Base-by-base conservation (phyloP, 2,329 filamentous ascomycete species). In the Calonectria naviculata region DNA sequence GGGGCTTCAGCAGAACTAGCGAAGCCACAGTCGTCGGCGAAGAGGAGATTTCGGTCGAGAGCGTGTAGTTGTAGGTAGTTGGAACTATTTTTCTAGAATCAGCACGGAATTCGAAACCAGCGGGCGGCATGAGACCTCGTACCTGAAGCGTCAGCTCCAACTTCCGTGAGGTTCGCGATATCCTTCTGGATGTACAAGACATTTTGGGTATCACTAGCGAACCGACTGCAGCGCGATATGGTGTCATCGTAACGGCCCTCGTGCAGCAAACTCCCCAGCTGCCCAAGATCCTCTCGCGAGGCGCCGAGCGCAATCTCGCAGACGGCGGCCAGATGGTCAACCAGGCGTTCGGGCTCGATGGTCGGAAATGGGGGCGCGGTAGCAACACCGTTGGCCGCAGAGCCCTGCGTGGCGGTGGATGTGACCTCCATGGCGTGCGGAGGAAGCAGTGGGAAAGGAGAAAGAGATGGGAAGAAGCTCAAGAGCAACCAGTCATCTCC, bases 101-200 rank as follows among this genome's bases (percentile, higher is more conserved):
- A 75, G 70, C 70, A 74, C 24, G 13, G 19, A 70, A 31, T 44
- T 34, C 21, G 26, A 29, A 9, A 60, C 24, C 17, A 44, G 9
- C 21, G 28, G 24, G 47, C 10, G 19, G 19, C 21, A 10, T 29
- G 36, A 15, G 28, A 19, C 34, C 47, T 76, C 87, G 74, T 81
- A 89, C 87, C 81, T 76, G 84, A 77, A 71, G 84, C 82, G 68
- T 85, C 84, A 19, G 83, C 78, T 52, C 85, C 88, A 73, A 90
- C 87, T 68, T 89, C 85, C 67, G 88, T 83, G 15, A 87, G 87
- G 74, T 88, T 86, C 65, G 89, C 84, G 74, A 92, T 81, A 80
- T 96, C 94, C 85, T 98, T 98, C 81, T 97, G 93, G 74, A 98
- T 93, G 84, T 98, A 98, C 74, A 99, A 87, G 67, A 93, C 95